Evolutionary conservation across 2,329 filamentous ascomycete species (phyloP), one percentile per base, ranked within the genome.

Genomic region (Bipolaris sorokiniana): DNA sequence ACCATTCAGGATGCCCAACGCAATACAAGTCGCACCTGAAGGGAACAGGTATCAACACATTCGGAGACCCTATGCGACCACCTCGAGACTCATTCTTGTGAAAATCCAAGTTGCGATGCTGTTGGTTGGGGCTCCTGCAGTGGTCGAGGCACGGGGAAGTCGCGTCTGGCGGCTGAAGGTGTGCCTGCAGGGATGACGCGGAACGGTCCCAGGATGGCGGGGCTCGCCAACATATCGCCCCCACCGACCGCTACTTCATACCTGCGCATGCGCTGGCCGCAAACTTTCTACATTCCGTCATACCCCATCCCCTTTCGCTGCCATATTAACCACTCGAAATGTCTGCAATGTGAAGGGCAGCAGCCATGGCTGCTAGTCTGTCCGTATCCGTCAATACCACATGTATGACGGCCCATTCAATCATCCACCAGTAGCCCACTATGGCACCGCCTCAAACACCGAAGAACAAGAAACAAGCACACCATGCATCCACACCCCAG

Each of bases 381-480:
- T 66, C 65, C 69, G 70, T 76, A 62, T 66, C 65, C 69, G 70
- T 73, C 71, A 67, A 67, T 56, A 53, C 54, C 26, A 11, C 31
- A 60, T 61, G 59, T 63, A 65, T 66, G 69, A 72, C 70, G 74
- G 66, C 68, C 66, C 67, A 62, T 68, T 61, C 63, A 69, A 66
- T 51, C 67, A 70, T 70, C 64, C 56, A 70, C 68, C 64, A 70
- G 70, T 73, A 71, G 71, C 69, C 68, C 73, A 76, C 60, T 59
- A 82, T 82, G 80, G 79, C 79, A 68, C 79, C 79, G 56, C 71
- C 73, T 55, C 81, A 78, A 75, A 75, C 78, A 70, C 76, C 77
- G 41, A 73, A 75, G 72, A 78, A 76, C 44, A 78, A 75, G 65
- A 71, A 70, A 59, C 63, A 54, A 33, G 62, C 69, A 60, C 63